Conservation (phyloP, 495 filamentous ascomycete genomes). For the Letharia columbiana region DNA sequence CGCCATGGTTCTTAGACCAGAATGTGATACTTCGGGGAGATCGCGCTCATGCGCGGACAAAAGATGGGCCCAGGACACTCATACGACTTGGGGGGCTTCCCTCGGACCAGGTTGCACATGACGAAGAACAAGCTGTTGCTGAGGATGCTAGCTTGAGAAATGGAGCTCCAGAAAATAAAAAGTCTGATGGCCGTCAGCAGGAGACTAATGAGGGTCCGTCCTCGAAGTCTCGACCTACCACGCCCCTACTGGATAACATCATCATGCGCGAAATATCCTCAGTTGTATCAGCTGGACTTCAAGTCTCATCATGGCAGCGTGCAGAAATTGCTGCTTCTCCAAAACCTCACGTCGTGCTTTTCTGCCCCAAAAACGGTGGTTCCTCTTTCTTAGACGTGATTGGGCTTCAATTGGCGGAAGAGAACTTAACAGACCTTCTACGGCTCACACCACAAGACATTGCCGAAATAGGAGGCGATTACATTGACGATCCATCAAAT, state of each 20-base stretch:
- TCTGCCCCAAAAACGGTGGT: slow-evolving; percentile 52
- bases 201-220: not conserved
- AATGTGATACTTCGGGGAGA: slow-evolving; percentile 30
- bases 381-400: slow-evolving; percentile 49
- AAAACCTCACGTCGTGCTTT: slow-evolving; percentile 58
- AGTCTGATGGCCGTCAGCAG: not conserved
- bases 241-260: slow-evolving; percentile 1
- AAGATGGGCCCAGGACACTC: not conserved
- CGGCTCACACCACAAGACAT: slow-evolving; percentile 71
- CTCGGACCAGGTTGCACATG: not conserved
- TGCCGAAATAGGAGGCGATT: slow-evolving; percentile 65
- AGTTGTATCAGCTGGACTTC: slow-evolving; percentile 20
- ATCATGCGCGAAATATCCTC: slow-evolving; percentile 21
- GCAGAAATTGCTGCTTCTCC: slow-evolving; percentile 42
- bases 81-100: not conserved
- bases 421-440: slow-evolving; percentile 65
- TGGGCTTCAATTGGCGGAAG: slow-evolving; percentile 49
- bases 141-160: not conserved
- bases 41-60: not conserved
- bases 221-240: not conserved
- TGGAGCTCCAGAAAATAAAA: not conserved
- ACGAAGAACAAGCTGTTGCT: not conserved
- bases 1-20: slow-evolving; percentile 35
- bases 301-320: slow-evolving; percentile 20
- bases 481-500: slow-evolving; percentile 53